These are phyloP conservation scores for Saccharum hybrid DNA, from an alignment of 202 grass and related monocot genomes.

Conservation along the genomic window DNA sequence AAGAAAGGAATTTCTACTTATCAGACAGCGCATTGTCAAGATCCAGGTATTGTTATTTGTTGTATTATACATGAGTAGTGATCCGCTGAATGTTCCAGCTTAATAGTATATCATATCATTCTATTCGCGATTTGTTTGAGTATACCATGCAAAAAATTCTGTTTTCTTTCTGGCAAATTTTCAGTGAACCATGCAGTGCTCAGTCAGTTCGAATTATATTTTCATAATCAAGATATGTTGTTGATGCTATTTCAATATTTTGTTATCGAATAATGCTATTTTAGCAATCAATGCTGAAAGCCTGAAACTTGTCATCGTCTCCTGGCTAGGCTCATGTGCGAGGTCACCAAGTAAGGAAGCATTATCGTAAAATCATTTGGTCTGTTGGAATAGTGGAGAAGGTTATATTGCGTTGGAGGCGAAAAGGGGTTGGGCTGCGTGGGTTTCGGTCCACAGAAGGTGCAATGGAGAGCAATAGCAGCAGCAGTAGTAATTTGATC, in stretches of 20 bases:
- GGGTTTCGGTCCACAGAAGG: constrained; percentile 67
- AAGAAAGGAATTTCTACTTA: constrained; percentile 89
- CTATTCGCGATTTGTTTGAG: background rate
- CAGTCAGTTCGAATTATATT: constrained; percentile 11
- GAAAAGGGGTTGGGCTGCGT: constrained; percentile 73
- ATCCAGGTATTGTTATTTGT: constrained; percentile 74
- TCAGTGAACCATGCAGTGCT: constrained; percentile 7
- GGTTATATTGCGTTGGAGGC: constrained; percentile 90
- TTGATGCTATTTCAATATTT: background rate
- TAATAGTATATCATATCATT: constrained; percentile 4
- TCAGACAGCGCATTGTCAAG: constrained; percentile 82
- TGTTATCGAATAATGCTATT: background rate
- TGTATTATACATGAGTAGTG: constrained; percentile 39
- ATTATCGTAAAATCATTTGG: constrained; percentile 85
- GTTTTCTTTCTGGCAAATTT: constrained; percentile 6
- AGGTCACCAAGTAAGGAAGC: constrained; percentile 93
- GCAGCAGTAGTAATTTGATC: constrained; percentile 34
- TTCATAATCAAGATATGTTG: background rate
- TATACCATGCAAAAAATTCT: background rate
- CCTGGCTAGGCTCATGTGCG: constrained; percentile 85
- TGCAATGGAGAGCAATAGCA: constrained; percentile 44
- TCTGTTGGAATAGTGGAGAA: constrained; percentile 97
- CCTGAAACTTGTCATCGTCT: background rate
- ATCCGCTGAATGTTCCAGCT: background rate
- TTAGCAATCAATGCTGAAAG: too few species aligned